phyloP scores from a whole-genome alignment of 495 filamentous ascomycete species.

The Lasiosphaeriaceae sp. region DNA sequence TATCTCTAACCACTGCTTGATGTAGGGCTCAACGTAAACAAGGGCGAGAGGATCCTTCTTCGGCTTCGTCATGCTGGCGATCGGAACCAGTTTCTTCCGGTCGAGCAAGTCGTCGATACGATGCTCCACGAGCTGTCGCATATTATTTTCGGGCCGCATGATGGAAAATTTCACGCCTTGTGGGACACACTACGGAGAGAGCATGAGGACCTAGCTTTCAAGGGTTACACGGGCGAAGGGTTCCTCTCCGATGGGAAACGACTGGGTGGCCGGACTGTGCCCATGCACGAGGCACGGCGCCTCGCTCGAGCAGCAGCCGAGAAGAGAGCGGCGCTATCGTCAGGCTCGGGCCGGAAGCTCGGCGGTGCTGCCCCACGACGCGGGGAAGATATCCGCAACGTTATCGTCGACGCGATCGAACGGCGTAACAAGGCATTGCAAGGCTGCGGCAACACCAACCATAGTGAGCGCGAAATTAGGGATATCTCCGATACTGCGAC shows the following conservation, averaged over 20 bases:
- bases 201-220: slow-evolving; percentile 64
- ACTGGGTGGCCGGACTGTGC: slow-evolving; percentile 58
- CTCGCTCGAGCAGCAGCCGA: slow-evolving; percentile 74
- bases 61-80: slow-evolving; percentile 77
- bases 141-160: slow-evolving; percentile 77
- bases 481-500: slow-evolving; percentile 63
- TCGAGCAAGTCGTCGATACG: slow-evolving; percentile 79
- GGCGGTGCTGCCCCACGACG: slow-evolving; percentile 60
- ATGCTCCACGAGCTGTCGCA: slow-evolving; percentile 98
- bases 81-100: slow-evolving; percentile 69
- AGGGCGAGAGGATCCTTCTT: slow-evolving; percentile 74
- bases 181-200: slow-evolving; percentile 89
- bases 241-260: slow-evolving; percentile 73
- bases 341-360: slow-evolving; percentile 68
- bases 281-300: slow-evolving; percentile 70
- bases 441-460: slow-evolving; percentile 72
- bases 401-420: slow-evolving; percentile 70
- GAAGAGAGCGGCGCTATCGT: slow-evolving; percentile 53
- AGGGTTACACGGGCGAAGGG: slow-evolving; percentile 90
- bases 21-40: slow-evolving; percentile 69
- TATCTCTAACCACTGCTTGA: slow-evolving; percentile 2
- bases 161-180: slow-evolving; percentile 74
- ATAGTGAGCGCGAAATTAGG: slow-evolving; percentile 53
- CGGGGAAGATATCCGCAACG: slow-evolving; percentile 68
- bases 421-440: slow-evolving; percentile 58